Percentiles rank a stretch among this genome's conserved stretches.
Evolutionary conservation across 495 filamentous ascomycete genomes (phyloP).

Genomic region (Lichenothelia convexa): DNA sequence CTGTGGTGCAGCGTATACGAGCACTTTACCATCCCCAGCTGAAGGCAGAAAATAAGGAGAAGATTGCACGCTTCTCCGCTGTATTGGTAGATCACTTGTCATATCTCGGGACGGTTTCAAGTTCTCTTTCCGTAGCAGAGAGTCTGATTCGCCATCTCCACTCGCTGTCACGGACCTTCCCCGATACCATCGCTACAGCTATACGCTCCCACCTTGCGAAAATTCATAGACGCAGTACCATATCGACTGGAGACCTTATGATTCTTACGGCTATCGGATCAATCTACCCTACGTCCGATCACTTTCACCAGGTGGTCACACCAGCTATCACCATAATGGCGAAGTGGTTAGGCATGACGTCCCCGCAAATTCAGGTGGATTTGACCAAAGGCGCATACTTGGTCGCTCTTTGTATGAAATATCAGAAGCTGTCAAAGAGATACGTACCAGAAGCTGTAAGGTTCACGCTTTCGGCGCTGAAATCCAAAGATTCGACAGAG

Average conservation of each 20-base stretch:
- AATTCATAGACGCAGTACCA: conserved; percentile 42
- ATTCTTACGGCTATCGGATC: conserved; percentile 64
- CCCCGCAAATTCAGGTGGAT: conserved; percentile 42
- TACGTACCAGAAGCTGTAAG: conserved; percentile 78
- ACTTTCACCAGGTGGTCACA: conserved; percentile 85
- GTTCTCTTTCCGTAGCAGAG: conserved; percentile 44
- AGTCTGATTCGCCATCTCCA: conserved; percentile 61
- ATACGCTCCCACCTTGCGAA: conserved; percentile 56
- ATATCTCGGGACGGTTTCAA: conserved; percentile 36
- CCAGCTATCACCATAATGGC: conserved; percentile 68
- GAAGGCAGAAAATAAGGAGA: conserved; percentile 62
- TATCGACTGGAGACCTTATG: conserved; percentile 56
- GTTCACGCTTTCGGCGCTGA: conserved; percentile 58
- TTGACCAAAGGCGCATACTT: conserved; percentile 62
- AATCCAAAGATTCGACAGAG: conserved; percentile 9
- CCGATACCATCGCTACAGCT: conserved; percentile 52
- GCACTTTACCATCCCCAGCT: conserved; percentile 81
- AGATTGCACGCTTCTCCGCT: conserved; percentile 53
- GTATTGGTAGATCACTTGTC: conserved; percentile 64
- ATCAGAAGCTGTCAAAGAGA: conserved; percentile 62
- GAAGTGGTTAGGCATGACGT: conserved; percentile 55
- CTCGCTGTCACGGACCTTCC: conserved; percentile 68
- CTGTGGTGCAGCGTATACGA: conserved; percentile 73
- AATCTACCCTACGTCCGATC: conserved; percentile 87
- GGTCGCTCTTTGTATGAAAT: conserved; percentile 55